A percentile compares a stretch with the other conserved stretches of the same genome.
These are phyloP conservation scores for Rhexocercosporidium sp. DNA, from an alignment of 2,329 filamentous ascomycete species.

Conservation along the genomic window DNA sequence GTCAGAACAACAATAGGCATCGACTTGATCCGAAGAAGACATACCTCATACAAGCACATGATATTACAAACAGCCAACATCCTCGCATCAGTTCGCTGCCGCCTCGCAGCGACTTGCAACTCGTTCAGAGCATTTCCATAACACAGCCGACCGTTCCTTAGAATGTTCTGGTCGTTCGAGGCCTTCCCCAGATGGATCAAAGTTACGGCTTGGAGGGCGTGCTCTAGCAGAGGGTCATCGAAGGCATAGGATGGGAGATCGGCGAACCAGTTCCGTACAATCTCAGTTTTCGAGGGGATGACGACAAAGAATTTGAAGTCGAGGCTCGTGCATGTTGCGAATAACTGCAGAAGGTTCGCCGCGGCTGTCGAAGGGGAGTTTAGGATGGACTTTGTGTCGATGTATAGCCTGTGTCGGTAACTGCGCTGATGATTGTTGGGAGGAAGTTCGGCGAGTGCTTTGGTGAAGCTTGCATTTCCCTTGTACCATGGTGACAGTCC, in stretches of 20 bases:
- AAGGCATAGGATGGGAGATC: neutral
- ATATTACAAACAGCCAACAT: neutral
- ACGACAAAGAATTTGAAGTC: neutral
- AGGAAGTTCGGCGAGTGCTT: no score
- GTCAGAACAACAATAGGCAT: neutral
- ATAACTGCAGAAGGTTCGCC: neutral
- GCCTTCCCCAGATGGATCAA: neutral
- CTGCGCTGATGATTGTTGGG: no score
- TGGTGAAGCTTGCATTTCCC: no score
- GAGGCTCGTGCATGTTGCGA: neutral
- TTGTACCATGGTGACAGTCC: no score
- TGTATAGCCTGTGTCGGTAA: no score
- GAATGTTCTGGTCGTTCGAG: neutral
- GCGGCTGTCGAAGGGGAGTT: neutral
- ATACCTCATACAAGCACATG: constrained; percentile 6
- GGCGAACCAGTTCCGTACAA: neutral
- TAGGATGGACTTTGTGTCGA: neutral
- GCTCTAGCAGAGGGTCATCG: neutral
- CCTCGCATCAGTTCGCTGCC: neutral
- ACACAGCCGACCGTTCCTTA: neutral
- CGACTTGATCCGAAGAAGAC: neutral
- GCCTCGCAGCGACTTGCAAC: neutral
- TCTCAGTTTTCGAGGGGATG: neutral
- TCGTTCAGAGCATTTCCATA: neutral
- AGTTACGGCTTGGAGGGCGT: neutral